phyloP scores from a whole-genome alignment of 2,329 filamentous ascomycete species.

The Fusarium sublunatum region DNA sequence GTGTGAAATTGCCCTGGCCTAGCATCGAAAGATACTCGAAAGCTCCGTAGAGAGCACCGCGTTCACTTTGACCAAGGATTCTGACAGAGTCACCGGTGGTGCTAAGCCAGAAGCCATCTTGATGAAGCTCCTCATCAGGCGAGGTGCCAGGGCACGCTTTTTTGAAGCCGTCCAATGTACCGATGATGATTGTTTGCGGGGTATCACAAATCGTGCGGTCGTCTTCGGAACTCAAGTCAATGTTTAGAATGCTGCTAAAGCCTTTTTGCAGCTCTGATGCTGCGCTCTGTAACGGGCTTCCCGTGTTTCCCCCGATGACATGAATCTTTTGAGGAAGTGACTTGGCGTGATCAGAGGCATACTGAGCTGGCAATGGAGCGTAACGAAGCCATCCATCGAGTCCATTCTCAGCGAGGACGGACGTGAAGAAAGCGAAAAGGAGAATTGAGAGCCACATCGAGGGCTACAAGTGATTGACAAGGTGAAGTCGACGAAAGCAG shows the following conservation, averaged over 20 bases:
- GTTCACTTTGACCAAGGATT: constrained; percentile 73
- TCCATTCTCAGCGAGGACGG: constrained; percentile 68
- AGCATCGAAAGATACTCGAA: constrained; percentile 75
- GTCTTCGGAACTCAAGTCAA: constrained; percentile 53
- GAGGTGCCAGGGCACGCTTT: constrained; percentile 15
- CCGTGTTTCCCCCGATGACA: constrained; percentile 63
- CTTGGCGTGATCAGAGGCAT: constrained; percentile 49
- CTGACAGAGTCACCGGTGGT: constrained; percentile 58
- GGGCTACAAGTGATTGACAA: background rate
- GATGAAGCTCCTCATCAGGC: constrained; percentile 53
- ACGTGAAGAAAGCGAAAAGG: constrained; percentile 46
- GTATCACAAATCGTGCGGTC: constrained; percentile 18
- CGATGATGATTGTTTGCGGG: constrained; percentile 20
- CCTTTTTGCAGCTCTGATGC: constrained; percentile 69
- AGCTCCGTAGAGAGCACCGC: constrained; percentile 74
- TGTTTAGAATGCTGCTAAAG: constrained; percentile 67
- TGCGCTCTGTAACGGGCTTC: constrained; percentile 69
- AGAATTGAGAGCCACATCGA: constrained; percentile 28
- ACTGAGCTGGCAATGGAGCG: constrained; percentile 58
- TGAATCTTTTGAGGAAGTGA: constrained; percentile 62
- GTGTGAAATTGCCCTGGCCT: constrained; percentile 64
- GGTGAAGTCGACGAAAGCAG: background rate
- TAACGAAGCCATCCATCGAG: constrained; percentile 73
- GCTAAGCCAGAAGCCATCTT: constrained; percentile 72
- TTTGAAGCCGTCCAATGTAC: constrained; percentile 20